Evolutionary conservation across 2,329 filamentous ascomycete genomes (phyloP).

Genomic region (Claviceps sp.): DNA sequence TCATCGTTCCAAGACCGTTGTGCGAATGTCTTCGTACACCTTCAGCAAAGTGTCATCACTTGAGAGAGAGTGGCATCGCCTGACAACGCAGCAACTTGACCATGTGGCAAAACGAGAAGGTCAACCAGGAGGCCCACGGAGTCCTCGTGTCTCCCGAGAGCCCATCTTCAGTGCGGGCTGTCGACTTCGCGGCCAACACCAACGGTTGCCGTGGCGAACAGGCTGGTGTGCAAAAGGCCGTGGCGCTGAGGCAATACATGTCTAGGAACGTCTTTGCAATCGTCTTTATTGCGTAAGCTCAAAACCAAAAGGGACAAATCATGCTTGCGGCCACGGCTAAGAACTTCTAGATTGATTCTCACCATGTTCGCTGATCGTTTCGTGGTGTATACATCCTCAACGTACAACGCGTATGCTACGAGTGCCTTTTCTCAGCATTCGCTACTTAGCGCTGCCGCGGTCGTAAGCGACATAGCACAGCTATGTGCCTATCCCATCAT

Average conservation of each 20-base stretch:
- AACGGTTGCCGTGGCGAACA: neutral
- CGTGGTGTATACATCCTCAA: conserved; percentile 18
- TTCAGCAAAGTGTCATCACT: neutral
- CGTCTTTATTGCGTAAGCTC: conserved; percentile 11
- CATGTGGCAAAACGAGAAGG: neutral
- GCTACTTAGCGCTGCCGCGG: conserved; percentile 25
- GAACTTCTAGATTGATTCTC: conserved; percentile 13
- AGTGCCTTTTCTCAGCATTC: conserved; percentile 33
- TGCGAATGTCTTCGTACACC: neutral
- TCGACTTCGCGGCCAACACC: conserved; percentile 6
- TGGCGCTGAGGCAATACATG: conserved; percentile 14
- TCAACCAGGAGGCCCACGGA: neutral
- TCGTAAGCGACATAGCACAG: conserved; percentile 32
- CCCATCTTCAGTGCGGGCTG: neutral
- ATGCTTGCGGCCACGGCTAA: neutral
- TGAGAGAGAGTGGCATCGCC: too few species aligned
- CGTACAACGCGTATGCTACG: conserved; percentile 20
- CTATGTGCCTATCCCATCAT: conserved; percentile 45
- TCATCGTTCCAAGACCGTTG: neutral
- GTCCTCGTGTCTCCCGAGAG: neutral
- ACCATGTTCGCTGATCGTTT: conserved; percentile 20
- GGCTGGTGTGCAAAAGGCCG: conserved; percentile 5
- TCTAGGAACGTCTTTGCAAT: conserved; percentile 12
- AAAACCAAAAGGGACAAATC: neutral
- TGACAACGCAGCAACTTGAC: neutral